phyloP scores from a whole-genome alignment of 495 filamentous ascomycete species.

The Daldinia grandis region DNA sequence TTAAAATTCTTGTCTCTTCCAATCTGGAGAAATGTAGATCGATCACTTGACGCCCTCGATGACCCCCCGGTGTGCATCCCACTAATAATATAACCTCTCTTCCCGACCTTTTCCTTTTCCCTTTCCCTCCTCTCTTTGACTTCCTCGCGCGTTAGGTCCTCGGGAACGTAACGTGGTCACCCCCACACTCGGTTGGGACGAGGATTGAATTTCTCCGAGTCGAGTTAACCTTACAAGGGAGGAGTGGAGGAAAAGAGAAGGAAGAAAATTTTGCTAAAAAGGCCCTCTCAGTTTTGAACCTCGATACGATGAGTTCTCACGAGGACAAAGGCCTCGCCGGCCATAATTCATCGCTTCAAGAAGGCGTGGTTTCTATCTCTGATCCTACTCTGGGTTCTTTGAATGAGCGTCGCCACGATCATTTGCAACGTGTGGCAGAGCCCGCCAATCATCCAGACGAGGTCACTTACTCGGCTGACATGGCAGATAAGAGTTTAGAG shows the following conservation, averaged over 20 bases:
- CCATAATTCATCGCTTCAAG: conserved; percentile 33
- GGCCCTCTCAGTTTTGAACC: background rate
- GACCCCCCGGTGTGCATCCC: conserved; percentile 13
- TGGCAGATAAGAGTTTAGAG: conserved; percentile 42
- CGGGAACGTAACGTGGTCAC: conserved; percentile 25
- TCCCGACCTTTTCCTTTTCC: conserved; percentile 12
- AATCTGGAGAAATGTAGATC: conserved; percentile 28
- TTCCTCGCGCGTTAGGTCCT: conserved; percentile 25
- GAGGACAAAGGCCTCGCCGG: conserved; percentile 33
- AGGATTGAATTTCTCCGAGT: conserved; percentile 26
- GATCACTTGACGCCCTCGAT: conserved; percentile 20
- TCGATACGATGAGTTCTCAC: conserved; percentile 33
- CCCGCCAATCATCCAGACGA: conserved; percentile 57
- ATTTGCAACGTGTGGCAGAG: conserved; percentile 58
- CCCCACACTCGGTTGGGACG: conserved; percentile 28
- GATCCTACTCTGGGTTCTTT: conserved; percentile 55
- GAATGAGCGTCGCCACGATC: conserved; percentile 60
- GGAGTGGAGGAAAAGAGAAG: background rate
- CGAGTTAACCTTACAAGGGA: conserved; percentile 13
- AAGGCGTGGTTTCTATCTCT: conserved; percentile 25
- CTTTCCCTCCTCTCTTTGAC: conserved; percentile 6
- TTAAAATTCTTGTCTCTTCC: conserved; percentile 33
- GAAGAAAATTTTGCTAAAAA: conserved; percentile 13
- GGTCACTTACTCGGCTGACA: conserved; percentile 57
- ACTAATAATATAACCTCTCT: conserved; percentile 21